A percentile compares a stretch with the other conserved stretches of the same genome.
phyloP scores from a whole-genome alignment of 495 filamentous ascomycete genomes.

The Neurospora sp. region DNA sequence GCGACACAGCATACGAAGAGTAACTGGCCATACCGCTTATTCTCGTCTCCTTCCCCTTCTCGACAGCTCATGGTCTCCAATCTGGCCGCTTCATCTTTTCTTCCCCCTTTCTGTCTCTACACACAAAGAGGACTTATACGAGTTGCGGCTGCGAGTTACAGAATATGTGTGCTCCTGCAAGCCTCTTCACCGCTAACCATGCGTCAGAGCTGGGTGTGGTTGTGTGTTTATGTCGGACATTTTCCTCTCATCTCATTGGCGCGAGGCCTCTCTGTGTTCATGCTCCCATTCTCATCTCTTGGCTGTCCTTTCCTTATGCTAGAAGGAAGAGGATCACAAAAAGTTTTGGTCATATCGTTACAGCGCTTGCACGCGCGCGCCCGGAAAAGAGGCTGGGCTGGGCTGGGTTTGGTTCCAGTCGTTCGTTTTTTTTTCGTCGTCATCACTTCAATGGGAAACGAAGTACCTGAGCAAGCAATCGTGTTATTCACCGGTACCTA shows the following conservation, averaged over 20 bases:
- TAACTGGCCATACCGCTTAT: not conserved
- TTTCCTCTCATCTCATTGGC: not conserved
- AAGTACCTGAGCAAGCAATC: not conserved
- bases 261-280: not conserved
- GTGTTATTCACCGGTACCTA: not conserved
- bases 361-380: not conserved
- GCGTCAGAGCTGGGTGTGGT: not conserved
- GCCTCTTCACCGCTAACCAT: not conserved
- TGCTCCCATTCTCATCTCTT: not conserved
- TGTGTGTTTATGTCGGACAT: not conserved
- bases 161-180: not conserved
- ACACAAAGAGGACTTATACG: not conserved
- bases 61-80: not conserved
- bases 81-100: not conserved
- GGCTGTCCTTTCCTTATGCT: not conserved
- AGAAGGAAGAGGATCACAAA: not conserved
- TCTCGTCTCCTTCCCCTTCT: not conserved
- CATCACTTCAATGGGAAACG: not conserved
- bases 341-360: not conserved
- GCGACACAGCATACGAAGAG: not conserved
- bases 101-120: not conserved
- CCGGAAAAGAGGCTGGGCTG: not conserved
- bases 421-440: not conserved
- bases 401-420: not conserved
- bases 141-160: not conserved